A percentile compares a stretch with the other conserved stretches of the same genome.
These are phyloP conservation scores for Ophiostoma ips DNA, from an alignment of 2,329 filamentous ascomycete genomes.

Conservation along the genomic window DNA sequence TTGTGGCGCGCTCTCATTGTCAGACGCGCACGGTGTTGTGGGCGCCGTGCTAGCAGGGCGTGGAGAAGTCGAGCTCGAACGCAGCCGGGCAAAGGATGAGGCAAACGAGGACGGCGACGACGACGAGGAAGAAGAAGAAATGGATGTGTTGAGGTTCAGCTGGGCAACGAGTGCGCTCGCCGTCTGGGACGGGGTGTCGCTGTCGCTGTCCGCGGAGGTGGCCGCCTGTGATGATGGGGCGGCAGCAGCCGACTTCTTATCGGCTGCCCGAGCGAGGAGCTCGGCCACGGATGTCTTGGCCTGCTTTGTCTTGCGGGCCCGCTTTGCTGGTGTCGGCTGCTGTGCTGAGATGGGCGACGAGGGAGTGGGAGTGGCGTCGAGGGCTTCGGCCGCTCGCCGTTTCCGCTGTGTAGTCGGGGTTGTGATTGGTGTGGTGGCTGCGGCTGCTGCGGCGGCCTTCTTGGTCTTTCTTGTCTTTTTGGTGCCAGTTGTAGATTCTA, in stretches of 20 bases:
- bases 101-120: conserved; percentile 18
- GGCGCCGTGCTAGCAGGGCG: conserved; percentile 21
- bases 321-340: conserved; percentile 6
- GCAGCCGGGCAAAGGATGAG: conserved; percentile 14
- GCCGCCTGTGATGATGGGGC: not conserved
- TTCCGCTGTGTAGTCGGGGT: conserved; percentile 8
- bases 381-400: conserved; percentile 7
- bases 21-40: conserved; percentile 27
- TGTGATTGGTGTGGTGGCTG: not conserved
- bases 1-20: conserved; percentile 15
- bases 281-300: conserved; percentile 14
- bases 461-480: not conserved
- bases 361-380: not conserved
- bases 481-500: not conserved
- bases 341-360: not conserved
- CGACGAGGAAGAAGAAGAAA: conserved; percentile 18
- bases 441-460: not conserved
- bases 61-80: conserved; percentile 9
- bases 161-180: conserved; percentile 25
- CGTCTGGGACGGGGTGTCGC: conserved; percentile 14
- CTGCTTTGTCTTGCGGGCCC: conserved; percentile 5
- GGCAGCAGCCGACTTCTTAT: not conserved
- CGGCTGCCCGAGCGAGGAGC: conserved; percentile 1
- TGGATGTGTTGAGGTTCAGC: conserved; percentile 18
- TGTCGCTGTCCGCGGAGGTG: conserved; percentile 1